Conservation (phyloP, 345 rosid genomes). For the Trapa bicornis region DNA sequence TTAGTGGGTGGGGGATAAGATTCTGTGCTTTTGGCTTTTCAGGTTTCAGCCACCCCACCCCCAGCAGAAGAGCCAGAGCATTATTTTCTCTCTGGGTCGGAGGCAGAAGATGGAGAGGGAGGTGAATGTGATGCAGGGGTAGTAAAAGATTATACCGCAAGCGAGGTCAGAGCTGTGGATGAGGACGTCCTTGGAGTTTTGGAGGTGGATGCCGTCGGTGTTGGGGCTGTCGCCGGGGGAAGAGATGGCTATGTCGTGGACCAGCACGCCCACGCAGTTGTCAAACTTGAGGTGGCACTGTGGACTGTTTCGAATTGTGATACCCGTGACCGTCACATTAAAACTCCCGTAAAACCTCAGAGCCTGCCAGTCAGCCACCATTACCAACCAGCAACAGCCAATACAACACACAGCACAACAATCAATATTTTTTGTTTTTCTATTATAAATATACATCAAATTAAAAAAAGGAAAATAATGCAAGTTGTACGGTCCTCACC, state of each 20-base stretch:
- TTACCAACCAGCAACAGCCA: too few relatives aligned
- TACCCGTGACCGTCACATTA: constrained; percentile 76
- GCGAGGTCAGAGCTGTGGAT: constrained; percentile 56
- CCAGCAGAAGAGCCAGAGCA: neutral
- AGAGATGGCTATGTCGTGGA: constrained; percentile 50
- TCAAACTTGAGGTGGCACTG: constrained; percentile 97
- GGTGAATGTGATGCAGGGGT: neutral
- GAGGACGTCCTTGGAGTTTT: constrained; percentile 73
- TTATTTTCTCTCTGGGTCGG: neutral
- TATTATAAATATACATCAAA: neutral
- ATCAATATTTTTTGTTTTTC: neutral
- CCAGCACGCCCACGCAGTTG: constrained; percentile 68
- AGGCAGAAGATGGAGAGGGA: neutral
- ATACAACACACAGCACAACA: neutral
- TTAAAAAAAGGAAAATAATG: neutral
- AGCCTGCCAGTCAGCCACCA: constrained; percentile 30
- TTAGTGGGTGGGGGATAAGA: constrained; percentile 18
- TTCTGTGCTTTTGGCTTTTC: constrained; percentile 2
- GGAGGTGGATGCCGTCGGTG: constrained; percentile 92
- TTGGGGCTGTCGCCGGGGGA: constrained; percentile 96
- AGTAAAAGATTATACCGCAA: constrained; percentile 44
- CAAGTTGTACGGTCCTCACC: constrained; percentile 32
- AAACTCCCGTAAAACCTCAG: constrained; percentile 90
- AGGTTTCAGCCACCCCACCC: neutral
- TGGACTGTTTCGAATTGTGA: constrained; percentile 86